Base-by-base conservation (phyloP, 108 stramenopile genomes). In the Chaetoceros muelleri region DNA sequence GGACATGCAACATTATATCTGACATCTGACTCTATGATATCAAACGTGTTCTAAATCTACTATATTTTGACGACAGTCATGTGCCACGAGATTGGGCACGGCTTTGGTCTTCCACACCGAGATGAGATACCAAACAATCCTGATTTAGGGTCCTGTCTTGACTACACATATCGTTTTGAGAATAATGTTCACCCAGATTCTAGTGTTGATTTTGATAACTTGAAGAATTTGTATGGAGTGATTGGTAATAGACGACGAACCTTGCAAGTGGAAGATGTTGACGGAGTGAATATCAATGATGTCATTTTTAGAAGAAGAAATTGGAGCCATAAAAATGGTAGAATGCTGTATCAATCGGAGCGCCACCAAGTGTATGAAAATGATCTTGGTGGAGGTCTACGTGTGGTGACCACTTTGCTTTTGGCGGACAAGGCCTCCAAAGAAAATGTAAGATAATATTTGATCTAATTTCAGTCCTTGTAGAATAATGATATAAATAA, bases 41-140 rank as follows among this genome's bases (percentile, higher is more conserved):
- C n/a, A n/a, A n/a, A n/a, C n/a, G n/a, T n/a, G n/a, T n/a, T n/a
- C n/a, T n/a, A n/a, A n/a, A n/a, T n/a, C n/a, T n/a, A n/a, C n/a
- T n/a, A n/a, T n/a, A n/a, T n/a, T n/a, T n/a, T n/a, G n/a, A n/a
- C n/a, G n/a, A n/a, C n/a, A n/a, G 78, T 76, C 25, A 78, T 73
- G 67, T 68, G 66, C 54, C 71, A 72, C 30, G 71, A 68, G 48
- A 24, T 75, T 21, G 80, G 80, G 16, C 84, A 77, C 65, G 85
- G 85, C 22, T 84, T 74, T 69, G 90, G 90, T 18, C 57, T 91
- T 1, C 75, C 85, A 2, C 90, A 91, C 58, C 83, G 81, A 45
- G 88, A 90, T 61, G 87, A 90, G 58, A 76, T 71, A 44, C 76
- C 81, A 24, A 66, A 72, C 65, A 89, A 89, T 48, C 7, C 55